Evolutionary conservation across 495 filamentous ascomycete genomes (phyloP).

Genomic region (Annulohypoxylon moriforme): DNA sequence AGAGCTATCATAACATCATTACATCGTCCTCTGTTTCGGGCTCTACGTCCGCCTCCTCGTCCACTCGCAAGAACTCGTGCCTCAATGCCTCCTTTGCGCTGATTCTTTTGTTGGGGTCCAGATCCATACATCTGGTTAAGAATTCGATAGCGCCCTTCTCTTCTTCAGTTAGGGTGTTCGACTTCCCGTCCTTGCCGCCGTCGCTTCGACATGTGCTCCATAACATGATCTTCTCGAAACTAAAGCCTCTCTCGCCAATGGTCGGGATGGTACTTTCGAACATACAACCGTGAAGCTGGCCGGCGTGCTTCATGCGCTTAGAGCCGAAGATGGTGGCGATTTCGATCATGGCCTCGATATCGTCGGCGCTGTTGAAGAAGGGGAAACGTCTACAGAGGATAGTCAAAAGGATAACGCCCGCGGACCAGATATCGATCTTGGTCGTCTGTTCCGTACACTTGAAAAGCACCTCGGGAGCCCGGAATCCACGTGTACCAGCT

Average conservation of each 20-base stretch:
- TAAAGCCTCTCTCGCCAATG: slow-evolving; percentile 84
- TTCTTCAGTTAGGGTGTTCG: slow-evolving; percentile 62
- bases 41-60: slow-evolving; percentile 42
- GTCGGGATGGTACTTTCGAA: slow-evolving; percentile 94
- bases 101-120: slow-evolving; percentile 77
- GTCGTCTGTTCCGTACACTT: slow-evolving; percentile 98
- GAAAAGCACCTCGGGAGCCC: slow-evolving; percentile 94
- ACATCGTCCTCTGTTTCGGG: slow-evolving; percentile 44
- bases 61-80: slow-evolving; percentile 76
- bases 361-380: slow-evolving; percentile 97
- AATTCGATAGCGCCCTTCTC: slow-evolving; percentile 76
- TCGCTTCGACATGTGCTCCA: slow-evolving; percentile 81
- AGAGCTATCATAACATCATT: slow-evolving; percentile 47
- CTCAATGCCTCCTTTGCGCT: slow-evolving; percentile 75
- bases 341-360: slow-evolving; percentile 96
- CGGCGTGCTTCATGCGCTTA: slow-evolving; percentile 81
- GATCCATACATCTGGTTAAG: slow-evolving; percentile 73
- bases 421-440: slow-evolving; percentile 97
- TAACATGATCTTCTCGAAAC: slow-evolving; percentile 88
- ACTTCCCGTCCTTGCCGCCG: slow-evolving; percentile 54
- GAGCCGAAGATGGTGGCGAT: slow-evolving; percentile 95
- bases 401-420: slow-evolving; percentile 91
- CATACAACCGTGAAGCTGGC: slow-evolving; percentile 81
- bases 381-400: slow-evolving; percentile 91
- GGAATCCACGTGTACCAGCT: slow-evolving; percentile 95